Evolutionary conservation across 2,329 filamentous ascomycete species (phyloP).

Genomic region (Zarea fungicola): DNA sequence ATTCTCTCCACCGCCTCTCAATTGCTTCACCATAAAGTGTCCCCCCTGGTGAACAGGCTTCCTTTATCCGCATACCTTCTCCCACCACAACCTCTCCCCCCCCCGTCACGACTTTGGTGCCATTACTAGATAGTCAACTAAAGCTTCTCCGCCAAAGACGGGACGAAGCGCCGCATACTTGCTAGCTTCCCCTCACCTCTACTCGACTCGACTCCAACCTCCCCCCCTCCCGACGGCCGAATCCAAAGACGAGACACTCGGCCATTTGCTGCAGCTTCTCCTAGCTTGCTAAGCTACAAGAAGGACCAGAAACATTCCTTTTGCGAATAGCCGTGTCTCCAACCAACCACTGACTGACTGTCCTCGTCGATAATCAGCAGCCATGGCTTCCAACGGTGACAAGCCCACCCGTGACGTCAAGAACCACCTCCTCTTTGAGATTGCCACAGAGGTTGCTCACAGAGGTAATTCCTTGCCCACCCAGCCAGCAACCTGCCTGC

Average conservation of each 20-base stretch:
- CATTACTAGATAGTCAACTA: no score
- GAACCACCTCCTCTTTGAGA: slow-evolving; percentile 93
- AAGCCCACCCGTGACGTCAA: slow-evolving; percentile 66
- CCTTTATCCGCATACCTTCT: not conserved
- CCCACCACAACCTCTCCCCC: no score
- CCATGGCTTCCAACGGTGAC: slow-evolving; percentile 43
- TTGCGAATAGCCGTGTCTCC: not conserved
- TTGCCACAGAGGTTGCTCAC: slow-evolving; percentile 96
- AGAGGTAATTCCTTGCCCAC: slow-evolving; percentile 54
- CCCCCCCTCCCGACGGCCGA: not conserved
- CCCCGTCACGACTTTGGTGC: no score
- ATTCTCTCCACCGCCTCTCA: not conserved
- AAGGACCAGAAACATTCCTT: not conserved
- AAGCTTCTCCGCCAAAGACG: no score
- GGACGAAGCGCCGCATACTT: not conserved
- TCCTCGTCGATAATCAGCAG: slow-evolving; percentile 12
- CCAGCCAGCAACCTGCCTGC: not conserved
- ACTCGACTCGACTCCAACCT: not conserved
- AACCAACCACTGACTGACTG: not conserved
- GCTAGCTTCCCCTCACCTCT: not conserved
- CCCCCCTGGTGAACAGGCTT: not conserved
- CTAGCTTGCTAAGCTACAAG: not conserved
- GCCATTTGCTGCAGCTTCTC: not conserved
- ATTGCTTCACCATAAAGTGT: not conserved
- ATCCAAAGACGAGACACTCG: not conserved